Conservation (phyloP, 352 stramenopile genomes). For the Globisporangium barbulae region DNA sequence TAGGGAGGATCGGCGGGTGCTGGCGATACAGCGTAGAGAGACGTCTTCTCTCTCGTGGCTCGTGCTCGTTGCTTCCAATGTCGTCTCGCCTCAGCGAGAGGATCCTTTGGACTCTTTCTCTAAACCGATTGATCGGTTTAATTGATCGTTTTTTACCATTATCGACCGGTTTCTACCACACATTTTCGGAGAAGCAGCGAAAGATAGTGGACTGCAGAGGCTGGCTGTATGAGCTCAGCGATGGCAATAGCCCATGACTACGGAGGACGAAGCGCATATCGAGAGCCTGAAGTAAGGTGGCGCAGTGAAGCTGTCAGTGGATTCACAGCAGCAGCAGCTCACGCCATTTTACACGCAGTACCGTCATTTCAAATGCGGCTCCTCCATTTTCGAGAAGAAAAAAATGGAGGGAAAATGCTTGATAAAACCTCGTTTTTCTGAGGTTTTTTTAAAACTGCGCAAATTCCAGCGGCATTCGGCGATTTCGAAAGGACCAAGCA, state of each 20-base stretch:
- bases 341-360: not conserved
- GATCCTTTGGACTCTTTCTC: not conserved
- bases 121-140: not conserved
- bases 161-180: too few relatives aligned
- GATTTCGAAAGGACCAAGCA: not conserved
- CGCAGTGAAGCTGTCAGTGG: not conserved
- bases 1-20: not conserved
- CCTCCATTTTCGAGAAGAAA: not conserved
- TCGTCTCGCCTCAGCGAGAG: not conserved
- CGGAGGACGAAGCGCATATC: not conserved
- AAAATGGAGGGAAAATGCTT: constrained; percentile 4
- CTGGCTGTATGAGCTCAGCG: not conserved
- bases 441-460: not conserved
- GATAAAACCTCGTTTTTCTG: not conserved
- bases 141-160: too few relatives aligned
- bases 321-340: not conserved
- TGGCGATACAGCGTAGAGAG: too few relatives aligned
- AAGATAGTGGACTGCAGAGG: not conserved
- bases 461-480: not conserved
- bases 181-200: not conserved
- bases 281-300: not conserved
- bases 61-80: not conserved
- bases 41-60: not conserved
- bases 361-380: constrained; percentile 3
- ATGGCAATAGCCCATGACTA: not conserved